Evolutionary conservation across 345 rosid genomes (phyloP), one percentile per base, ranked within the genome.

Genomic region (Populus euphratica): DNA sequence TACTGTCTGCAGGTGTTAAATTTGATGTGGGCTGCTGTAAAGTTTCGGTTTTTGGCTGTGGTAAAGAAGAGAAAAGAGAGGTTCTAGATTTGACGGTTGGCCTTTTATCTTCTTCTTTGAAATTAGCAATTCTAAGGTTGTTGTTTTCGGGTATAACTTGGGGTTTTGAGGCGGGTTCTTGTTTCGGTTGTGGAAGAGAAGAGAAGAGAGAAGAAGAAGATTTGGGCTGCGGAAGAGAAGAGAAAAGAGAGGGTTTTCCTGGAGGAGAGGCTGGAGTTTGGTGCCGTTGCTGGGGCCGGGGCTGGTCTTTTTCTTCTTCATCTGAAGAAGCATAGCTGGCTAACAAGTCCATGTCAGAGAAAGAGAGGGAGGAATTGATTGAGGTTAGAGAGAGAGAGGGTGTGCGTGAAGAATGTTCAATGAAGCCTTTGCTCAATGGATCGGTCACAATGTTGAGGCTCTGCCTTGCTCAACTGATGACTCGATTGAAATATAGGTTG

Each of bases 271-370:
- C 73, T 44, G n/a, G 70, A 62, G 39, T 74, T 9, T 18, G 81
- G 36, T 17, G 52, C 16, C 50, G 43, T 70, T 38, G 61, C 43
- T 39, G 16, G 50, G 50, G 78, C 61, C 74, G 71, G 20, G 76
- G 27, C 20, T 59, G 64, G 8, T 54, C 66, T 8, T 90, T 91
- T 18, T 92, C 91, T 68, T 91, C 98, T 4, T 94, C 99, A 79
- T 87, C 92, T 13, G 94, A 91, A 41, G 99, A 93, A 64, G 94
- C 98, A 80, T 93, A 93, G 87, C 75, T 92, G 41, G 97, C 94
- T 14, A 90, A 73, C 78, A 95, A 91, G 0, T 96, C 98, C 99
- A n/a, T 17, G 27, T 14, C 25, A 21, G 52, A 74, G 23, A 52
- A 14, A 9, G 31, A 16, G 44, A 18, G 2, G 47, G 18, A 14